Evolutionary conservation across 441 rosid species (phyloP).

Genomic region (Mallotus repandus): DNA sequence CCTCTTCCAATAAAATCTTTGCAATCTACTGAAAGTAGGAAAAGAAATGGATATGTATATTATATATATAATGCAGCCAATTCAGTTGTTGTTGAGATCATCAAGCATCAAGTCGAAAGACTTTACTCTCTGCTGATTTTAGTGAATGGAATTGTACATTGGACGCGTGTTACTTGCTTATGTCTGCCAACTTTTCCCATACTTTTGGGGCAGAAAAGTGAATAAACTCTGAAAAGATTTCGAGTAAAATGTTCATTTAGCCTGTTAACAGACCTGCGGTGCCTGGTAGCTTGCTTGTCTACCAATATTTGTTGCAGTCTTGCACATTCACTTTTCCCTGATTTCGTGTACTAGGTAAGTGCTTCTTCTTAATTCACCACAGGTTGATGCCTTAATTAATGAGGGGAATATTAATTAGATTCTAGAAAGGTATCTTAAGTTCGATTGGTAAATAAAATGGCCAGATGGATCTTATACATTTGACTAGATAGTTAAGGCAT

Average conservation of each 20-base stretch:
- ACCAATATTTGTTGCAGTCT: no score
- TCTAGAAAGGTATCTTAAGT: not conserved
- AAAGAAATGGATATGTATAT: not conserved
- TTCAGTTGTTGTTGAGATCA: not conserved
- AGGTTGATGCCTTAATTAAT: no score
- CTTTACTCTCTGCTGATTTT: not conserved
- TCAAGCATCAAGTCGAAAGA: not conserved
- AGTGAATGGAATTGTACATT: not conserved
- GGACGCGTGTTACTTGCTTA: not conserved
- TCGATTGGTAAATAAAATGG: not conserved
- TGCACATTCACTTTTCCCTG: no score
- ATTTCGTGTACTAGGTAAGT: no score
- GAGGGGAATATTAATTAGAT: not conserved
- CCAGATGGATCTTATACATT: not conserved
- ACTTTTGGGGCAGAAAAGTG: not conserved
- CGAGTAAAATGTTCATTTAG: not conserved
- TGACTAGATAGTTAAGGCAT: conserved; percentile 11
- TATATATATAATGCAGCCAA: not conserved
- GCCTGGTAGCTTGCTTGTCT: not conserved
- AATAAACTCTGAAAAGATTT: not conserved
- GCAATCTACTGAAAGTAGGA: not conserved
- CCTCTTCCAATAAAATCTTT: not conserved
- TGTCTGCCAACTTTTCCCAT: not conserved
- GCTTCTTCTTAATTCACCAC: no score
- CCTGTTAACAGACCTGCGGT: not conserved